Percentiles rank a stretch among this genome's conserved stretches.
These are phyloP conservation scores for Cystofilobasidium capitatum DNA, from an alignment of 768 basidiomycete genomes.

Conservation along the genomic window DNA sequence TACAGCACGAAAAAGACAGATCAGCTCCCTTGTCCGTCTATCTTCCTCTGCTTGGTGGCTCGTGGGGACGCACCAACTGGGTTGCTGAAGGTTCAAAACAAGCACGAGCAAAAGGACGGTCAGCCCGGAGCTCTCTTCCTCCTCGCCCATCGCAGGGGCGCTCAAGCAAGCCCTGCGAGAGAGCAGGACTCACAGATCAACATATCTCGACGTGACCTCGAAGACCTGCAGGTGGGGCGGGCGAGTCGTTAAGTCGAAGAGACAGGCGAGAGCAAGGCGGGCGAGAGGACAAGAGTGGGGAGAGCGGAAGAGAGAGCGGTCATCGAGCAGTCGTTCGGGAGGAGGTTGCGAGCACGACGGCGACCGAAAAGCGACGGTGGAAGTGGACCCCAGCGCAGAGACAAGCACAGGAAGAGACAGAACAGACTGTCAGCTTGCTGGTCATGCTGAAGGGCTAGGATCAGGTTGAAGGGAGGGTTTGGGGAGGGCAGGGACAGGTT, in stretches of 20 bases:
- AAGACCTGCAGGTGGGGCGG: constrained; percentile 32
- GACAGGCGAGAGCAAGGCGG: neutral
- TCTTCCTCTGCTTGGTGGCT: no score
- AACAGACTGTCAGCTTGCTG: neutral
- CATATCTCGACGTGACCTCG: constrained; percentile 95
- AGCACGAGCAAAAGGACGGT: constrained; percentile 11
- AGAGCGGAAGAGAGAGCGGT: neutral
- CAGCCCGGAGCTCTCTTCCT: neutral
- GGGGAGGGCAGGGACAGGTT: neutral
- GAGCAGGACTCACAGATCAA: constrained; percentile 54
- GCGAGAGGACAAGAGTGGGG: neutral
- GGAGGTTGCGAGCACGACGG: neutral
- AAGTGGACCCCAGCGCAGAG: neutral
- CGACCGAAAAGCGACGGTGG: neutral
- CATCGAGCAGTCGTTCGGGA: neutral
- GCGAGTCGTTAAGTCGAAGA: neutral
- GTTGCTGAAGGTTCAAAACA: constrained; percentile 22
- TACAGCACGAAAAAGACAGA: no score
- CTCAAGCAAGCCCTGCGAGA: neutral
- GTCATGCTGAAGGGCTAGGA: neutral
- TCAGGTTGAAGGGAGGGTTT: neutral
- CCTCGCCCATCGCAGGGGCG: neutral
- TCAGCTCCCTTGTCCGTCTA: no score
- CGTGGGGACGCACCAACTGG: constrained; percentile 13
- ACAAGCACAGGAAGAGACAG: neutral